Evolutionary conservation across 805 yeast species (phyloP).

Genomic region (Hanseniaspora mollemarum): DNA sequence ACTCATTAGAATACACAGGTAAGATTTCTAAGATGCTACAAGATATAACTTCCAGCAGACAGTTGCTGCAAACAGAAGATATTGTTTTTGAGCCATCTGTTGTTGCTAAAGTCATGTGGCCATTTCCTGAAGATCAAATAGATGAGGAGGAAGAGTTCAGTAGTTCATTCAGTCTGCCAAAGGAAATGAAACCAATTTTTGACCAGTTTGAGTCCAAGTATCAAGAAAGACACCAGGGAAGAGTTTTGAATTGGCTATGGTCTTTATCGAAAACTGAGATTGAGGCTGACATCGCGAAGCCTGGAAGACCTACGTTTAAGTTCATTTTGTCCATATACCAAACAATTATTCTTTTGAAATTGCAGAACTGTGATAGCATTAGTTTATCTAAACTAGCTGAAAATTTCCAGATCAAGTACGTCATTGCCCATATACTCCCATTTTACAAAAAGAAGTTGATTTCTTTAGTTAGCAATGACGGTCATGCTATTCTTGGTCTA

Average conservation of each 20-base stretch:
- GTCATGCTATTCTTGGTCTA: conserved; percentile 38
- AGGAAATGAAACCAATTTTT: conserved; percentile 51
- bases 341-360: conserved; percentile 76
- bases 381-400: conserved; percentile 51
- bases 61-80: conserved; percentile 43
- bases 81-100: conserved; percentile 66
- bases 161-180: conserved; percentile 46
- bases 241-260: conserved; percentile 94
- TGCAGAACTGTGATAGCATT: conserved; percentile 24
- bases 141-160: conserved; percentile 25
- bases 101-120: conserved; percentile 88
- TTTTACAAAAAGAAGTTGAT: conserved; percentile 68
- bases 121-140: conserved; percentile 36
- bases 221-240: conserved; percentile 64
- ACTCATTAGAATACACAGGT: conserved; percentile 83
- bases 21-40: conserved; percentile 93
- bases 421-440: conserved; percentile 67
- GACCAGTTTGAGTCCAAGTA: conserved; percentile 60
- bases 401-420: conserved; percentile 54
- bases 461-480: conserved; percentile 45
- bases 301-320: conserved; percentile 68
- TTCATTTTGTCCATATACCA: conserved; percentile 79
- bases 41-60: conserved; percentile 56
- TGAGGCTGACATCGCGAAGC: conserved; percentile 70
- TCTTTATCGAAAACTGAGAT: conserved; percentile 84